phyloP scores from a whole-genome alignment of 2,329 filamentous ascomycete genomes.

The Dactylellina leptospora region DNA sequence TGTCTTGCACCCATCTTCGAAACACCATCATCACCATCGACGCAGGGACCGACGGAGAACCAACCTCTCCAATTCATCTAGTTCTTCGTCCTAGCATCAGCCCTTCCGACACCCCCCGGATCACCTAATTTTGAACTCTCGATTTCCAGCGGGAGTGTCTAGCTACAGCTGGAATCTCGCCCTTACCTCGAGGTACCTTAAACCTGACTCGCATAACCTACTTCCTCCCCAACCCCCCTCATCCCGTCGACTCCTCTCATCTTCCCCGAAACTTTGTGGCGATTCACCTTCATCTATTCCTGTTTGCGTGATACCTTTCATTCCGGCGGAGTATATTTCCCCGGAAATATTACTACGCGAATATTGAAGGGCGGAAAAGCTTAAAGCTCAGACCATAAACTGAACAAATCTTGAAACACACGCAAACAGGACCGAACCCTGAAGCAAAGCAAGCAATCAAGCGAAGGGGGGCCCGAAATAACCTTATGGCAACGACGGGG shows the following conservation, averaged over 20 bases:
- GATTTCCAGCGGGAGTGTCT: no score
- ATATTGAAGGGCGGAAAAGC: background rate
- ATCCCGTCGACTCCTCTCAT: conserved; percentile 3
- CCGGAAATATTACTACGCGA: conserved; percentile 42
- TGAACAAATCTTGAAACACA: conserved; percentile 26
- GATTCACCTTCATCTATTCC: conserved; percentile 15
- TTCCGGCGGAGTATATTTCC: conserved; percentile 35
- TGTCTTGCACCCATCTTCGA: background rate
- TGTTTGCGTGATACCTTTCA: conserved; percentile 25
- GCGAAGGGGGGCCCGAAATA: conserved; percentile 4
- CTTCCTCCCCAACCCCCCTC: conserved; percentile 27
- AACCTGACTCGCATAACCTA: conserved; percentile 26
- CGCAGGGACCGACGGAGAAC: conserved; percentile 22
- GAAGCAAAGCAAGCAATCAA: background rate
- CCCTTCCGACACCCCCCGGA: background rate
- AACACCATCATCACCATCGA: conserved; percentile 9
- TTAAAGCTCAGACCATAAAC: conserved; percentile 9
- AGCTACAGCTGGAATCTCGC: no score
- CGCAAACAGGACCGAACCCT: conserved; percentile 1
- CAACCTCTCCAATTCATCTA: conserved; percentile 12
- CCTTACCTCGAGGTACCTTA: background rate
- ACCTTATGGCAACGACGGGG: conserved; percentile 28
- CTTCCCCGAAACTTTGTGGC: conserved; percentile 31
- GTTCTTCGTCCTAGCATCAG: conserved; percentile 3
- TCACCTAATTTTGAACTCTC: background rate